phyloP scores from a whole-genome alignment of 441 rosid species.

The Adansonia rubrostipa region DNA sequence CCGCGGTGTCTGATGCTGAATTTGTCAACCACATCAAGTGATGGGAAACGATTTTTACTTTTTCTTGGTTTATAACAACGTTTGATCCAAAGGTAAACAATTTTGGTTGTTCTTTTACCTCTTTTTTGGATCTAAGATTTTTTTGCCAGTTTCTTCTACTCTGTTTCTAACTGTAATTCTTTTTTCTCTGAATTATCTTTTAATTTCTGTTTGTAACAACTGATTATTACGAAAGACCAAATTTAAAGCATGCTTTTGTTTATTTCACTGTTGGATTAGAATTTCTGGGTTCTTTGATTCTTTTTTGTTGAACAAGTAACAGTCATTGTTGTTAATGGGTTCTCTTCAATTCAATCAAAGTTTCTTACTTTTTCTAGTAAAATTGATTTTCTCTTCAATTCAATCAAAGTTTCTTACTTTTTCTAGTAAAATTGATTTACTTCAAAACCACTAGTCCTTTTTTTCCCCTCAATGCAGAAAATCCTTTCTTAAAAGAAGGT shows the following conservation, averaged over 20 bases:
- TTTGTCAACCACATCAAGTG: conserved; percentile 52
- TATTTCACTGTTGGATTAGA: background rate
- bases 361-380: conserved; percentile 24
- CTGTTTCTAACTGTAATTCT: conserved; percentile 49
- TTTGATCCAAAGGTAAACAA: conserved; percentile 45
- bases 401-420: conserved; percentile 25
- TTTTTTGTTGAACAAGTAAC: background rate
- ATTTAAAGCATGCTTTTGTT: background rate
- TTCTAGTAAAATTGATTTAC: conserved; percentile 12
- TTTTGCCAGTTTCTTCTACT: conserved; percentile 38
- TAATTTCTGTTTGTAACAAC: conserved; percentile 33
- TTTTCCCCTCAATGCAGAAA: conserved; percentile 29
- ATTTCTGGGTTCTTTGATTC: background rate
- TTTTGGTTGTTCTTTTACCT: conserved; percentile 39
- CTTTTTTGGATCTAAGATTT: conserved; percentile 38
- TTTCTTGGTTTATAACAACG: conserved; percentile 27
- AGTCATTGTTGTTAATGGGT: conserved; percentile 16
- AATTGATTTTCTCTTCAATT: conserved; percentile 11
- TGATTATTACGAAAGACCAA: conserved; percentile 20
- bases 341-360: conserved; percentile 17
- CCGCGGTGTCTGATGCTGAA: conserved; percentile 81
- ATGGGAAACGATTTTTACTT: conserved; percentile 34
- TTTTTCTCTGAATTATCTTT: conserved; percentile 33
- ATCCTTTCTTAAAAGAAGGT: background rate
- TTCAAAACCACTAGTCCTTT: conserved; percentile 18